These are phyloP conservation scores for Colletotrichum sp. DNA, from an alignment of 2,329 filamentous ascomycete species.

Conservation along the genomic window DNA sequence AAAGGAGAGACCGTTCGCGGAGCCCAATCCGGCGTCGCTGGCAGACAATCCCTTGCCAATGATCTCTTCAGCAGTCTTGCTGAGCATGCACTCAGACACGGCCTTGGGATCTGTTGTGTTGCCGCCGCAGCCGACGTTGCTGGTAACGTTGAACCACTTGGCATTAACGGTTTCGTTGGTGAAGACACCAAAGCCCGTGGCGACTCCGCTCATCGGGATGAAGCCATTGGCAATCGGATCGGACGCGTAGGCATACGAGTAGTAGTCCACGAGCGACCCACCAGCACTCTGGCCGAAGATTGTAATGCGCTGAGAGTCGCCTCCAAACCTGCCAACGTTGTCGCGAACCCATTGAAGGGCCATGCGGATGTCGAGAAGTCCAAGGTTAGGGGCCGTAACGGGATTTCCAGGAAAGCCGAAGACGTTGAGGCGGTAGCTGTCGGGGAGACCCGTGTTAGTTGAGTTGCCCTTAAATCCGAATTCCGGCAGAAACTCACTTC, in stretches of 20 bases:
- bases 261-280: constrained; percentile 45
- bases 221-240: constrained; percentile 54
- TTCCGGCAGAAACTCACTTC: constrained; percentile 31
- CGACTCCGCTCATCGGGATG: constrained; percentile 47
- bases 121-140: constrained; percentile 31
- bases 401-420: constrained; percentile 43
- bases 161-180: constrained; percentile 12
- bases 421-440: constrained; percentile 44
- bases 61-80: constrained; percentile 2
- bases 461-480: neutral
- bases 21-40: neutral
- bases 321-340: constrained; percentile 24
- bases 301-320: constrained; percentile 26
- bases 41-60: neutral
- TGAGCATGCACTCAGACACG: constrained; percentile 25
- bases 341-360: constrained; percentile 26
- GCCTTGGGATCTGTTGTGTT: constrained; percentile 20
- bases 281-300: constrained; percentile 34
- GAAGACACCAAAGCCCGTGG: constrained; percentile 29
- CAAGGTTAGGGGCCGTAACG: constrained; percentile 17
- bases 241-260: constrained; percentile 51
- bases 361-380: constrained; percentile 24
- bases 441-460: constrained; percentile 1
- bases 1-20: neutral
- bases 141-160: constrained; percentile 24